Conservation (phyloP, 371 early-diverging fungal genomes). For the Circinella umbellata region DNA sequence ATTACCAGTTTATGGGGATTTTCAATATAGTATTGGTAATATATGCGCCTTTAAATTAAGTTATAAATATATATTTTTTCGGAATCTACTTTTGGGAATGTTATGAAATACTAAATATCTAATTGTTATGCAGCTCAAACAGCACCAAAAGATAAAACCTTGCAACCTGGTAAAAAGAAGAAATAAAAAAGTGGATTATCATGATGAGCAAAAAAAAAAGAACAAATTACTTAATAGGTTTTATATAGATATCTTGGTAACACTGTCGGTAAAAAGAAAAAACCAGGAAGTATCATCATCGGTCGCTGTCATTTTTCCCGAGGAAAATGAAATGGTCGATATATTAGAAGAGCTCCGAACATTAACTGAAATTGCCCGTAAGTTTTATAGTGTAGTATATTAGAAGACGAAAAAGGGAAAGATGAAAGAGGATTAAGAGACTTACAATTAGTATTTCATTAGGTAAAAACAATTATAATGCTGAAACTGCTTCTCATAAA, state of each 20-base stretch:
- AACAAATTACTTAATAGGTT: too few species aligned
- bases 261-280: slow-evolving; percentile 4
- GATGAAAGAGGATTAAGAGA: too few species aligned
- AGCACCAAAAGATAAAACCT: slow-evolving; percentile 1
- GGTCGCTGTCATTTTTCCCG: slow-evolving; percentile 30
- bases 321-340: slow-evolving; percentile 32
- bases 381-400: slow-evolving; percentile 7
- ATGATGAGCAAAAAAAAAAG: too few species aligned
- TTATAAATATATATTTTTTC: too few species aligned
- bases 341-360: slow-evolving; percentile 26
- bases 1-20: slow-evolving; percentile 32
- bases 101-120: background rate
- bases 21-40: slow-evolving; percentile 30
- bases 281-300: slow-evolving; percentile 12
- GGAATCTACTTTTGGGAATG: too few species aligned
- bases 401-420: background rate
- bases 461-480: slow-evolving; percentile 18
- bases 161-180: slow-evolving; percentile 5
- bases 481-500: slow-evolving; percentile 15
- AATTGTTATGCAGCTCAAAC: background rate
- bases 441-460: too few species aligned
- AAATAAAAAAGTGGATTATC: too few species aligned
- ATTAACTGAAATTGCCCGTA: slow-evolving; percentile 22
- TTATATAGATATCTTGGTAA: slow-evolving; percentile 8
- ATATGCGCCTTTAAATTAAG: background rate